phyloP scores from a whole-genome alignment of 352 stramenopile species.

The Globisporangium barbulae region DNA sequence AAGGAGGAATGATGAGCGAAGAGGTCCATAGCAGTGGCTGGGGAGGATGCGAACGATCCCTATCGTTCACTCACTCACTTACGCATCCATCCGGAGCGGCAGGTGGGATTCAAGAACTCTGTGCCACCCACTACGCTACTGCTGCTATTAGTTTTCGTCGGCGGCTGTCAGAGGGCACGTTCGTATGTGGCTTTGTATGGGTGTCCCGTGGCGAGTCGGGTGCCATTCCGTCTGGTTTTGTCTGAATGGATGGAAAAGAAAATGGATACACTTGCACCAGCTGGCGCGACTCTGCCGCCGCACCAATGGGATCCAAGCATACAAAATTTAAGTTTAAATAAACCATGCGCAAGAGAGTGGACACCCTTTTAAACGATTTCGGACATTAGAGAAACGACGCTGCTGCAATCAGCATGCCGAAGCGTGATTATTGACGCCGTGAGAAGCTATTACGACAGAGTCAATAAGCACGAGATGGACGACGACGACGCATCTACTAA shows the following conservation, averaged over 20 bases:
- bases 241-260: not conserved
- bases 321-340: not conserved
- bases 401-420: too few relatives aligned
- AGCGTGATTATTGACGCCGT: not conserved
- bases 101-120: conserved; percentile 5
- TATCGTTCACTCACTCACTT: too few relatives aligned
- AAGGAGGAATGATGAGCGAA: not conserved
- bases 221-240: not conserved
- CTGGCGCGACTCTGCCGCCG: not conserved
- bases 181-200: conserved; percentile 3
- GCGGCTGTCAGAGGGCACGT: not conserved
- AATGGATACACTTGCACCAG: not conserved
- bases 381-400: not conserved
- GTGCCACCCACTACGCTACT: conserved; percentile 1
- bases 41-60: not conserved
- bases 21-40: not conserved
- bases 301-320: not conserved
- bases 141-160: not conserved
- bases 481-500: not conserved
- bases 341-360: not conserved
- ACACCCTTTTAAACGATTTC: not conserved
- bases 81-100: not conserved
- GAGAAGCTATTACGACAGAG: not conserved
- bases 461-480: too few relatives aligned
- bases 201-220: too few relatives aligned